phyloP scores from a whole-genome alignment of 2,329 filamentous ascomycete species.

The Emmonsiellopsis sp. region DNA sequence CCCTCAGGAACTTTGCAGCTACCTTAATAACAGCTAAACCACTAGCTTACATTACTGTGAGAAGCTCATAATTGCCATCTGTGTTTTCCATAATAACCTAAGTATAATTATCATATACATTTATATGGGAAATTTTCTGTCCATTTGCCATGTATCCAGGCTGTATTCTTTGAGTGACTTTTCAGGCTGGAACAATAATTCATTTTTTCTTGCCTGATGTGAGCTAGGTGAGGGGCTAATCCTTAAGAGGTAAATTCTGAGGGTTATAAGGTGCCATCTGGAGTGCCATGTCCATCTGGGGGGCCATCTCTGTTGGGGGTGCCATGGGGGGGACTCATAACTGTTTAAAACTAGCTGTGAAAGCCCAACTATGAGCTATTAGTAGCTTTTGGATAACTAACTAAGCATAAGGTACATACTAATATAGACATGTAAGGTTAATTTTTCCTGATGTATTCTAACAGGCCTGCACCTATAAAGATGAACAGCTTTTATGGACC shows the following conservation, averaged over 20 bases:
- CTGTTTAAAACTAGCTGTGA: too few relatives aligned
- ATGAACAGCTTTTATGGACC: neutral
- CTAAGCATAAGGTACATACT: neutral
- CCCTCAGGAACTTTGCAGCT: neutral
- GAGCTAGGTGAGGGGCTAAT: too few relatives aligned
- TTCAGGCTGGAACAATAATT: neutral
- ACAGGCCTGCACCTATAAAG: neutral
- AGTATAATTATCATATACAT: neutral
- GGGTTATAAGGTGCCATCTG: too few relatives aligned
- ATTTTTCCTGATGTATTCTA: neutral
- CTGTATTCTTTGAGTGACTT: neutral
- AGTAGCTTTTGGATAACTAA: neutral
- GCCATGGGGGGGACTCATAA: too few relatives aligned
- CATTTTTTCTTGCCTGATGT: neutral
- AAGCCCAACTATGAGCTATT: neutral
- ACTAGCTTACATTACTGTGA: neutral
- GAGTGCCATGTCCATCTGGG: too few relatives aligned
- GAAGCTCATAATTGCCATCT: neutral
- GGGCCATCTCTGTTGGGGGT: neutral
- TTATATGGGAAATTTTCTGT: neutral
- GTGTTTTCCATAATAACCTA: neutral
- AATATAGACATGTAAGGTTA: neutral
- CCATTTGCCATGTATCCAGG: neutral
- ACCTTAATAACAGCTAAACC: neutral
- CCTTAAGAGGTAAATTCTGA: neutral